These are phyloP conservation scores for Cardamine occulta DNA, from an alignment of 345 rosid species.

Conservation along the genomic window DNA sequence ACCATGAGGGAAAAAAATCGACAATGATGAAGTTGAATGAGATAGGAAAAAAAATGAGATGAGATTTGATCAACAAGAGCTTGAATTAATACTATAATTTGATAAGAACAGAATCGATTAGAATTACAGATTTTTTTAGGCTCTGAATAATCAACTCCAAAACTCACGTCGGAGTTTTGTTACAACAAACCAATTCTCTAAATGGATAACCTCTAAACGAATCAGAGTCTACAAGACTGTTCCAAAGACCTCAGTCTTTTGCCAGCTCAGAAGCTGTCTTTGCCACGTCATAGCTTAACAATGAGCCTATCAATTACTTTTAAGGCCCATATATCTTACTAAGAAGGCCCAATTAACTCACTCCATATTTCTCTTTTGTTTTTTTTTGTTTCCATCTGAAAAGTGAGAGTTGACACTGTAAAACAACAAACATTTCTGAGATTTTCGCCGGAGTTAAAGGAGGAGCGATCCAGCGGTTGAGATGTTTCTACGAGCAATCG, in stretches of 20 bases:
- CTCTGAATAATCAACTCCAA: background rate
- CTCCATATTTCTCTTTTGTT: background rate
- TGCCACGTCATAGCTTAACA: background rate
- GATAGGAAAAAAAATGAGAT: background rate
- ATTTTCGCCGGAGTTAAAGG: conserved; percentile 36
- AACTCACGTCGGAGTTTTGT: background rate
- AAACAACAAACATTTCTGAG: conserved; percentile 26
- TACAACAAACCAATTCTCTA: background rate
- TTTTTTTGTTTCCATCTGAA: conserved; percentile 4
- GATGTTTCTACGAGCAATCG: conserved; percentile 81
- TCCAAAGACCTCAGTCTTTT: background rate
- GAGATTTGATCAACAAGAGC: background rate
- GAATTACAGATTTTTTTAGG: no score
- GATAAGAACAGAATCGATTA: no score
- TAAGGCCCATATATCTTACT: background rate
- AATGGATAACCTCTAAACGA: no score
- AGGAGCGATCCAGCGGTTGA: conserved; percentile 29
- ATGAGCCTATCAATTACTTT: background rate
- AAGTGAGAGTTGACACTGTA: conserved; percentile 23
- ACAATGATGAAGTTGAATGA: background rate
- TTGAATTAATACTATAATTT: no score
- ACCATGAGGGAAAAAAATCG: background rate
- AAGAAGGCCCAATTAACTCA: background rate
- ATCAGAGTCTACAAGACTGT: no score
- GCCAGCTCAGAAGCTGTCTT: background rate